phyloP scores from a whole-genome alignment of 2,329 filamentous ascomycete genomes.

The Fusarium floridanum region DNA sequence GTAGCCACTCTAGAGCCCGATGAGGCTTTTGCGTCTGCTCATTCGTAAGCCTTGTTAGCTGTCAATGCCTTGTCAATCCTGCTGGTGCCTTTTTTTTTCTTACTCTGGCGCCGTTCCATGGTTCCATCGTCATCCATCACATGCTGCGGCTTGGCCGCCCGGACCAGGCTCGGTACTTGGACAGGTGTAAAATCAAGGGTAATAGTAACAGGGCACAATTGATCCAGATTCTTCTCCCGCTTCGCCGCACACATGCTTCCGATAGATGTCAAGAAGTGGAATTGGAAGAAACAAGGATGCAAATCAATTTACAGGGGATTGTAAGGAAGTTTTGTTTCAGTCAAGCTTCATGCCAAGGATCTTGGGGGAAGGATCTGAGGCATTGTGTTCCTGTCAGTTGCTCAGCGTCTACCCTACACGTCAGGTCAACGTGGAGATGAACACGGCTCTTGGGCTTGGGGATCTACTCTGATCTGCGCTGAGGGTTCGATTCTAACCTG shows the following conservation, averaged over 20 bases:
- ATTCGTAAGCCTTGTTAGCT: conserved; percentile 24
- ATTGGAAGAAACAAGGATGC: neutral
- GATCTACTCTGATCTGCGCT: neutral
- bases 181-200: neutral
- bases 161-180: conserved; percentile 1
- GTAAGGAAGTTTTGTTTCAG: neutral
- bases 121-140: conserved; percentile 34
- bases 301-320: neutral
- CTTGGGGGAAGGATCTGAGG: neutral
- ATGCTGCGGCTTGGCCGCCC: conserved; percentile 12
- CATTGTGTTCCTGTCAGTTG: neutral
- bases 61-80: conserved; percentile 22
- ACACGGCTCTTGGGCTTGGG: neutral
- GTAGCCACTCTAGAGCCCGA: conserved; percentile 35
- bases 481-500: neutral
- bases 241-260: conserved; percentile 9
- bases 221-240: conserved; percentile 28
- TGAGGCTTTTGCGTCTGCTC: conserved; percentile 23
- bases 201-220: conserved; percentile 19
- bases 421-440: neutral
- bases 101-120: conserved; percentile 17
- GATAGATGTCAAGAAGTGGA: neutral
- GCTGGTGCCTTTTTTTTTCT: conserved; percentile 6
- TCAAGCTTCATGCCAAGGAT: conserved; percentile 1
- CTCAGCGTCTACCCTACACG: neutral